Percentiles rank a stretch among this genome's conserved stretches.
These are phyloP conservation scores for Strigomonas oncopelti DNA, from an alignment of 208 protist species.

Conservation along the genomic window DNA sequence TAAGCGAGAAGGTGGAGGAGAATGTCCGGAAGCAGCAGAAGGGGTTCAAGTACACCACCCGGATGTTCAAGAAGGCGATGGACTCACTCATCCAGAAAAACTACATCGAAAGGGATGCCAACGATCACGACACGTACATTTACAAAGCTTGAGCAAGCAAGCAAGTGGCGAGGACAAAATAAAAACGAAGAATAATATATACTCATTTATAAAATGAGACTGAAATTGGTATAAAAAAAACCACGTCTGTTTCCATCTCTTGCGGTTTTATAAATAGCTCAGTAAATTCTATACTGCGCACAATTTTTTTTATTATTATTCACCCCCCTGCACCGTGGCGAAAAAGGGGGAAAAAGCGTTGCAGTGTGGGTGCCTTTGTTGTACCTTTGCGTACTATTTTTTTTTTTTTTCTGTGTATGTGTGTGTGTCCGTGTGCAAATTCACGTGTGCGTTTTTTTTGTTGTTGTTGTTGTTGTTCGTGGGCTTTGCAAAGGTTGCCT, in stretches of 20 bases:
- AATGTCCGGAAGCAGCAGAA: slow-evolving; percentile 18
- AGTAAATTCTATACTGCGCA: no score
- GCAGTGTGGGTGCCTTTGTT: neutral
- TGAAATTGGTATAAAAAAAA: no score
- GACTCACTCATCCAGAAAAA: slow-evolving; percentile 50
- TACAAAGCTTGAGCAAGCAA: slow-evolving; percentile 12
- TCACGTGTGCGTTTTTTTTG: neutral
- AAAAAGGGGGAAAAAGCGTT: neutral
- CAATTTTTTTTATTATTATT: slow-evolving; percentile 4
- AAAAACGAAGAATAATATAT: no score
- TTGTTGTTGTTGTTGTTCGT: neutral
- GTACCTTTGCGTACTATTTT: slow-evolving; percentile 7
- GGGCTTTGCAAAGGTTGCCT: neutral
- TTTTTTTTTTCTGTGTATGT: slow-evolving; percentile 1
- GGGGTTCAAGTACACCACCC: slow-evolving; percentile 26
- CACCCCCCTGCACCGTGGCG: neutral
- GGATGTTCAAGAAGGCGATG: slow-evolving; percentile 50
- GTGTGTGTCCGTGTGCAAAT: neutral
- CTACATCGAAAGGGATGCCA: slow-evolving; percentile 32
- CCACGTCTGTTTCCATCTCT: no score
- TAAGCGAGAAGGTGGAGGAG: neutral
- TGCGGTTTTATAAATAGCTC: no score
- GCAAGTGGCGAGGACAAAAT: no score
- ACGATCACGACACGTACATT: slow-evolving; percentile 2
- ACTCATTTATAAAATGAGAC: no score